A percentile compares a stretch with the other conserved stretches of the same genome.
These are phyloP conservation scores for Aspergillus arachidicola DNA, from an alignment of 2,329 filamentous ascomycete species.

Conservation along the genomic window DNA sequence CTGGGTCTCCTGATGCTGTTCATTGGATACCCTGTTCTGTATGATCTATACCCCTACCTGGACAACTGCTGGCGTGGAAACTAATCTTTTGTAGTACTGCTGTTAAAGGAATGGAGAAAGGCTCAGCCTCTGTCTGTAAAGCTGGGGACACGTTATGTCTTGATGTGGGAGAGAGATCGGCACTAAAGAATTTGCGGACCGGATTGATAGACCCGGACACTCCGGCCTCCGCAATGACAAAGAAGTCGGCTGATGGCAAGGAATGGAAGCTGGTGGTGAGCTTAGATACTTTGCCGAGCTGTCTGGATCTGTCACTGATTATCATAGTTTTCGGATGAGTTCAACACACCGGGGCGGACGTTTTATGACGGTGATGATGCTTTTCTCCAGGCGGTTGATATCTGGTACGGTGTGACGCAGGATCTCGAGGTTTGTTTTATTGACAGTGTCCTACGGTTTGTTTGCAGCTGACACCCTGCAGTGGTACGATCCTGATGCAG, in stretches of 20 bases:
- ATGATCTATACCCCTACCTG: constrained; percentile 35
- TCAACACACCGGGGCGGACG: constrained; percentile 66
- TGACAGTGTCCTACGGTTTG: too few species aligned
- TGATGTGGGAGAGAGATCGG: constrained; percentile 49
- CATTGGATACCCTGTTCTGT: constrained; percentile 71
- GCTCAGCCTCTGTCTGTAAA: constrained; percentile 32
- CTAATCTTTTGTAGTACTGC: constrained; percentile 54
- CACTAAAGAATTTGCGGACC: constrained; percentile 62
- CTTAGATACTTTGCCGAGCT: constrained; percentile 9
- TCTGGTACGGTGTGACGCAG: constrained; percentile 72
- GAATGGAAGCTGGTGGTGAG: constrained; percentile 64
- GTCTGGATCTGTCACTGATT: constrained; percentile 6
- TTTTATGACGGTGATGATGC: constrained; percentile 73
- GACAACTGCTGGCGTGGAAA: too few species aligned
- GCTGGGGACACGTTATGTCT: constrained; percentile 52
- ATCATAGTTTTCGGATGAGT: constrained; percentile 68
- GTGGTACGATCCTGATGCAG: constrained; percentile 72
- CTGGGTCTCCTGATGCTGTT: constrained; percentile 66
- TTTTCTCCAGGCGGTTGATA: constrained; percentile 67
- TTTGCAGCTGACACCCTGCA: constrained; percentile 30
- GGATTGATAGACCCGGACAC: constrained; percentile 70
- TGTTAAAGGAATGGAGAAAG: constrained; percentile 49
- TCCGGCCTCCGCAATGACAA: constrained; percentile 58
- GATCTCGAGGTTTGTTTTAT: constrained; percentile 61
- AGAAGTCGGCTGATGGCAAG: constrained; percentile 61